These are phyloP conservation scores for Gliomastix tumulicola DNA, from an alignment of 2,329 filamentous ascomycete species.

Conservation along the genomic window DNA sequence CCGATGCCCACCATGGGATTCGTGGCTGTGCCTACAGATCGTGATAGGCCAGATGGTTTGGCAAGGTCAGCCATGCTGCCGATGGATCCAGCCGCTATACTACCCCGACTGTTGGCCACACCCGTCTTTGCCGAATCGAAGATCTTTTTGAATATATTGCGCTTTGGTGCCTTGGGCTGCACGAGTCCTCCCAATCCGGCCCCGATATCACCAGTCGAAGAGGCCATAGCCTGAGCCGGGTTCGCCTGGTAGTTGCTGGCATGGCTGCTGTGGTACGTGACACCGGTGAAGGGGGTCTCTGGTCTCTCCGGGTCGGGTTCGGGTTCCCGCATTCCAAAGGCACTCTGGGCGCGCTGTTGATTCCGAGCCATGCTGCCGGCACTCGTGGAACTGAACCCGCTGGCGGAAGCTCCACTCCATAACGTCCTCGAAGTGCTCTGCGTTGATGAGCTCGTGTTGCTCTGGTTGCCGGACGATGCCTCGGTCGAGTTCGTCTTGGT, in stretches of 20 bases:
- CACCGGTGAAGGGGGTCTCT: slow-evolving; percentile 62
- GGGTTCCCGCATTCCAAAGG: slow-evolving; percentile 53
- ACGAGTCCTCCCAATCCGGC: slow-evolving; percentile 72
- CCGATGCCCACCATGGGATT: slow-evolving; percentile 25
- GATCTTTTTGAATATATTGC: slow-evolving; percentile 92
- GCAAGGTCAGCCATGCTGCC: slow-evolving; percentile 30
- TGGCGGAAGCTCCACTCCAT: slow-evolving; percentile 90
- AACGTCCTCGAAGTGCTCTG: slow-evolving; percentile 76
- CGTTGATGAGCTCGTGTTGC: slow-evolving; percentile 66
- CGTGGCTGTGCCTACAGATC: slow-evolving; percentile 29
- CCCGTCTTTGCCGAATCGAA: slow-evolving; percentile 91
- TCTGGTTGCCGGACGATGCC: slow-evolving; percentile 66
- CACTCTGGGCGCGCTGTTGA: slow-evolving; percentile 58
- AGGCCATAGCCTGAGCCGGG: slow-evolving; percentile 51
- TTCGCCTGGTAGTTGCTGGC: slow-evolving; percentile 40
- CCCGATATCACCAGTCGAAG: slow-evolving; percentile 57
- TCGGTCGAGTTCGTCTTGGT: slow-evolving; percentile 82
- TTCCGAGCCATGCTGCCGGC: slow-evolving; percentile 86
- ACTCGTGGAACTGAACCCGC: slow-evolving; percentile 89
- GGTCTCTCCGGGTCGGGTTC: slow-evolving; percentile 49
- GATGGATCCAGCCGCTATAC: slow-evolving; percentile 55
- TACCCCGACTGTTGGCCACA: slow-evolving; percentile 81
- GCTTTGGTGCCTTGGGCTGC: slow-evolving; percentile 70
- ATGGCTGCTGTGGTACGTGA: slow-evolving; percentile 91
- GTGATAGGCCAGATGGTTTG: slow-evolving; percentile 33